Evolutionary conservation across 176 grass and related monocot genomes (phyloP).

Genomic region (Rhynchospora breviuscula): DNA sequence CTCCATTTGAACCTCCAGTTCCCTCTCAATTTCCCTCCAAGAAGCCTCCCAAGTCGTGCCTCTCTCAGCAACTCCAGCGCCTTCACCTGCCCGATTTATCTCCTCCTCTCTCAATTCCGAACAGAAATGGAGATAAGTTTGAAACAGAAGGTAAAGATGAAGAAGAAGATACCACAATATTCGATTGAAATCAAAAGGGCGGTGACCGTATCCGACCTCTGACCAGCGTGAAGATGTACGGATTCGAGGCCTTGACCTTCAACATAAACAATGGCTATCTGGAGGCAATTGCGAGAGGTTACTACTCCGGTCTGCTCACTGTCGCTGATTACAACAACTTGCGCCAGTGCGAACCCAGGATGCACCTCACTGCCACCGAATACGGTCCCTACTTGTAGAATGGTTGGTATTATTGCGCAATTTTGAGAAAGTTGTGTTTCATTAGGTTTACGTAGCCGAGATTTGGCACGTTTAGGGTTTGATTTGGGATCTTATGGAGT

Average conservation of each 20-base stretch:
- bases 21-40: conserved; percentile 21
- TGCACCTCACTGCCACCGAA: conserved; percentile 95
- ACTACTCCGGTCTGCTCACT: conserved; percentile 80
- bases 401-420: conserved; percentile 31
- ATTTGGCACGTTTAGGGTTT: neutral
- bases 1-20: neutral
- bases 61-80: conserved; percentile 69
- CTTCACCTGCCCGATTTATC: conserved; percentile 31
- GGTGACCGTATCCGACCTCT: neutral
- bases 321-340: conserved; percentile 94
- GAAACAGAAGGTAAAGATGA: neutral
- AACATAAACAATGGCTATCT: conserved; percentile 94
- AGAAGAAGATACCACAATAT: conserved; percentile 17
- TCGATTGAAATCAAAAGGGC: neutral
- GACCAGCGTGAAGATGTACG: conserved; percentile 54
- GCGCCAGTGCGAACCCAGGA: conserved; percentile 98
- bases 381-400: conserved; percentile 90
- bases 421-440: too few species aligned
- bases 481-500: neutral
- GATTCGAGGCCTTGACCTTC: conserved; percentile 91
- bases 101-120: conserved; percentile 9
- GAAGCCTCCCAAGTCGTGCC: conserved; percentile 68
- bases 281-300: conserved; percentile 91
- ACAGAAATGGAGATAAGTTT: neutral
- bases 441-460: neutral